Base-by-base conservation (phyloP, 208 protist species). In the Strigomonas galati region DNA sequence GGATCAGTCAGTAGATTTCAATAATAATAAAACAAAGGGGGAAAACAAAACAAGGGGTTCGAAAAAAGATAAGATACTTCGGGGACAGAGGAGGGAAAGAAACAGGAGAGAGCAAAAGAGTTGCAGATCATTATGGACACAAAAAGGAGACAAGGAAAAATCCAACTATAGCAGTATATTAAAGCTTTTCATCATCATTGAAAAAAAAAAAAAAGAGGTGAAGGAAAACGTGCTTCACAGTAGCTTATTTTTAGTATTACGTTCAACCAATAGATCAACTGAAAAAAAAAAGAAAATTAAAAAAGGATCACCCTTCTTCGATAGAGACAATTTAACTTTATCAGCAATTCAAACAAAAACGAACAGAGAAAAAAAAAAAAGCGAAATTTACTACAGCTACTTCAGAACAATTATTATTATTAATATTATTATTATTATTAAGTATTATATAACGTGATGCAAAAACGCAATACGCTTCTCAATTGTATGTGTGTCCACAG, bases 311-410 rank as follows among this genome's bases (percentile, higher is more conserved):
- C 15, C 23, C 5, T 59, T 59, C 26, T 32, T 59, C 23, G 17
- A 32, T 37, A 35, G 15, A 31, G 5, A 59, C n/a, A 59, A 6
- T 40, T 40, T 10, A 21, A 5, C 14, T 32, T 7, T 21, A 7
- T 21, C 15, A 59, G 21, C 54, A 40, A n/a, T 53, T 26, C 4
- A 6, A 35, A 6, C 54, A 28, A 59, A 6, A 59, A 53, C 23
- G 14, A 17, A 10, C 17, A 48, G 14, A 62, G 44, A 67, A 59
- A 27, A 55, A 68, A 24, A 48, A 48, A 67, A 27, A 57, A 58
- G 12, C 24, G 24, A 40, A 60, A 63, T 6, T 4, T 59, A 59
- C 15, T 30, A 40, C 30, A 12, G 4, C 31, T 59, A 40, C 30
- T 59, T 32, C 14, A 7, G 4, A 40, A 40, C 35, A 40, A 52